These are phyloP conservation scores for Ogataea paraovalis DNA, from an alignment of 805 yeast genomes.

Conservation along the genomic window DNA sequence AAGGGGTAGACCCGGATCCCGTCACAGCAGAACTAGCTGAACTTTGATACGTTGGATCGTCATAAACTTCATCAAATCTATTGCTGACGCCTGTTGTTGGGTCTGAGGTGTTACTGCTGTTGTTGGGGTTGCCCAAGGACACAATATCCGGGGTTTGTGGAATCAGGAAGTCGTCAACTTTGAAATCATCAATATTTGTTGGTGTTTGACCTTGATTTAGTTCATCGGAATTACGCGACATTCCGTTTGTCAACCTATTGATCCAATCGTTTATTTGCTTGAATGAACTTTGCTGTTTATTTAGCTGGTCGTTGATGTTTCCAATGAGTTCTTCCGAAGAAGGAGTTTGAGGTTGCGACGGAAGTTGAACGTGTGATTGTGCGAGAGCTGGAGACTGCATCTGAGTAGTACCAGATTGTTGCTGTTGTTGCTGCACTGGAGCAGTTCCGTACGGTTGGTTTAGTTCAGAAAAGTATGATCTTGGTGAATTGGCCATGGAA, in stretches of 20 bases:
- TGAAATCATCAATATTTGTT: slow-evolving; percentile 29
- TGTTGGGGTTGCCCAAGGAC: background rate
- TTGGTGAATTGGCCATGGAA: slow-evolving; percentile 21
- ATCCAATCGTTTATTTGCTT: slow-evolving; percentile 58
- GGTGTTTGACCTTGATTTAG: slow-evolving; percentile 13
- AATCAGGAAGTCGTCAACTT: slow-evolving; percentile 31
- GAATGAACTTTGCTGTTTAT: slow-evolving; percentile 47
- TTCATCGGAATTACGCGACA: slow-evolving; percentile 12
- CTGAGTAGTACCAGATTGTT: too few species aligned
- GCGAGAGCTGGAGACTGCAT: background rate
- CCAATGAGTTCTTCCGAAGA: slow-evolving; percentile 26
- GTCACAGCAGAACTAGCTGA: background rate
- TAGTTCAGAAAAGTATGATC: slow-evolving; percentile 28
- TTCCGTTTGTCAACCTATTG: slow-evolving; percentile 28
- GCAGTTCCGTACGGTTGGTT: slow-evolving; percentile 6
- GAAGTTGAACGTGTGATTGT: background rate
- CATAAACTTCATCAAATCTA: slow-evolving; percentile 10
- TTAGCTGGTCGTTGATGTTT: slow-evolving; percentile 44
- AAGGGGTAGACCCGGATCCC: background rate
- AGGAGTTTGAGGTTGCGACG: slow-evolving; percentile 10
- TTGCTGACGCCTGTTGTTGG: slow-evolving; percentile 12
- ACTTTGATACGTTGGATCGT: background rate
- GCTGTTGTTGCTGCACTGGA: too few species aligned
- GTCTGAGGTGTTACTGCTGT: slow-evolving; percentile 2
- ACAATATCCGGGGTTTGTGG: slow-evolving; percentile 27